Evolutionary conservation across 345 rosid genomes (phyloP), one percentile per base, ranked within the genome.

Genomic region (Salix exigua): DNA sequence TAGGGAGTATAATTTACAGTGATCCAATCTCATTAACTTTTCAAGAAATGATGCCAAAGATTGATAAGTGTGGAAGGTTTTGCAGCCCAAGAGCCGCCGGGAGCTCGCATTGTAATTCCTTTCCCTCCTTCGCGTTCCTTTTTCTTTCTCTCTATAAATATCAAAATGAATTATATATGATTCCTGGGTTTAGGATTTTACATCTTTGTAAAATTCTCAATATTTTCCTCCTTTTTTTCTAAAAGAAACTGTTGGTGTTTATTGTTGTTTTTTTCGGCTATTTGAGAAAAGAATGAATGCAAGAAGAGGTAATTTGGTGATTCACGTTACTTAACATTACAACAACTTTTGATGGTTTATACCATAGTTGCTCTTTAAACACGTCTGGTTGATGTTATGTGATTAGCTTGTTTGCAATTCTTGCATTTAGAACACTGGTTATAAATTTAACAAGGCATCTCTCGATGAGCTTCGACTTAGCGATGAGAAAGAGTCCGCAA

Each of bases 41-140:
- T n/a, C n/a, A 82, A 66, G 88, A 85, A 26, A 75, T 68, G 77
- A 77, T 91, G 86, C 99, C 99, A 10, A 91, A 89, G 82, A 82
- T 96, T 74, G 99, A 96, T 71, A 91, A 90, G 80, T 89, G 90
- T 82, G 99, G 98, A 37, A 85, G 98, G 75, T 91, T 96, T 78
- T 93, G 98, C 85, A 93, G 96, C 81, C 99, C 99, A 71, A 88
- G 99, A 83, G 99, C 99, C 67, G 99, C 92, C 82, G 99, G 6
- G 99, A 96, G 82, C 97, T 96, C 77, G 96, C 99, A 73, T 80
- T 96, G 99, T 96, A 88, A 8, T 77, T 86, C 8, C 7, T 55
- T 44, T 23, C 5, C 25, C 65, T 25, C 8, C 30, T 19, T 16
- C 66, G 21, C 13, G 25, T 71, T 5, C 68, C 33, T 64, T 53